phyloP scores from a whole-genome alignment of 2,329 filamentous ascomycete species.

The Ophiocordyceps australis region DNA sequence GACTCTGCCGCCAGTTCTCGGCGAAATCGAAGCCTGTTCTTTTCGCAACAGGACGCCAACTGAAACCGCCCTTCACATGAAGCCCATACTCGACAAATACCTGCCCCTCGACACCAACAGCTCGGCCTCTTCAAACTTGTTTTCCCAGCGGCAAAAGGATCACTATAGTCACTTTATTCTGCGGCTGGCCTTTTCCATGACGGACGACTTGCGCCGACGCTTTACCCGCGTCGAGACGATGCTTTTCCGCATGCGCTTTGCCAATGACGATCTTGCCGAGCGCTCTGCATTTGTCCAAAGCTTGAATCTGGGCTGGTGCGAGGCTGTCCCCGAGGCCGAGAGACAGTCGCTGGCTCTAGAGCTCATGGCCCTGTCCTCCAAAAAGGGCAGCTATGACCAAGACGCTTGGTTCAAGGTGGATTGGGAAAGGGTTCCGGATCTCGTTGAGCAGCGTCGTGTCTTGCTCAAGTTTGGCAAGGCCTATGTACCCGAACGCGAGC shows the following conservation, averaged over 20 bases:
- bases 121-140: conserved; percentile 38
- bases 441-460: conserved; percentile 65
- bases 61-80: conserved; percentile 74
- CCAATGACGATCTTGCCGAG: conserved; percentile 58
- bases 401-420: conserved; percentile 93
- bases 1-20: conserved; percentile 46
- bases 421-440: conserved; percentile 81
- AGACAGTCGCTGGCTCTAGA: conserved; percentile 43
- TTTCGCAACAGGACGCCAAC: conserved; percentile 78
- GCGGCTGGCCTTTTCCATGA: conserved; percentile 77
- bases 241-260: conserved; percentile 71
- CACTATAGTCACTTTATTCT: conserved; percentile 98
- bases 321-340: conserved; percentile 64
- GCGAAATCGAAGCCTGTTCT: conserved; percentile 81
- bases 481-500: conserved; percentile 75
- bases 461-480: conserved; percentile 69
- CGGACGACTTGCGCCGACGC: conserved; percentile 73
- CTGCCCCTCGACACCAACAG: conserved; percentile 64
- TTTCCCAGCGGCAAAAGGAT: conserved; percentile 72
- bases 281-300: conserved; percentile 57
- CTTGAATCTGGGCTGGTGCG: conserved; percentile 80
- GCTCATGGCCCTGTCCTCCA: conserved; percentile 28
- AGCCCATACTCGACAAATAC: conserved; percentile 71
- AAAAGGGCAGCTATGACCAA: conserved; percentile 38
- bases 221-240: conserved; percentile 78